phyloP scores from a whole-genome alignment of 164 flowering plant genomes.

The Saururus chinensis region DNA sequence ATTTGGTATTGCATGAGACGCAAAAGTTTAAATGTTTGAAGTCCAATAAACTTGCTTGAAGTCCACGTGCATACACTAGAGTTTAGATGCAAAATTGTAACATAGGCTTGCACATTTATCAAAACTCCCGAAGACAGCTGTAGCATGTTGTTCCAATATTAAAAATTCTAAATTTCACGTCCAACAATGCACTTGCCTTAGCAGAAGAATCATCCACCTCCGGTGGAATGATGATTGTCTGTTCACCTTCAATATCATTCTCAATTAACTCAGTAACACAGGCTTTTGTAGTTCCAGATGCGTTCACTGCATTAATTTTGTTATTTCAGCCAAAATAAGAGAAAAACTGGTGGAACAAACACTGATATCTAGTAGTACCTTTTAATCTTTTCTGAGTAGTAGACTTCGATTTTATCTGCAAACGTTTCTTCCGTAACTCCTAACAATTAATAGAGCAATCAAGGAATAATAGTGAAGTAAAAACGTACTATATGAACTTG shows the following conservation, averaged over 20 bases:
- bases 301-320: constrained; percentile 7
- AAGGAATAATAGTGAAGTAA: neutral
- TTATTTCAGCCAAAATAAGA: neutral
- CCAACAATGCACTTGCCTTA: constrained; percentile 4
- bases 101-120: neutral
- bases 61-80: too few species aligned
- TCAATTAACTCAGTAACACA: constrained; percentile 4
- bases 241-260: constrained; percentile 10
- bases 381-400: constrained; percentile 24
- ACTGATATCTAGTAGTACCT: constrained; percentile 17
- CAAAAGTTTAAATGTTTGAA: too few species aligned
- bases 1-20: too few species aligned
- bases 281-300: constrained; percentile 13
- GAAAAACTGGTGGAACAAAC: neutral
- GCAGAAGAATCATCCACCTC: constrained; percentile 10
- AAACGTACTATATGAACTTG: too few species aligned
- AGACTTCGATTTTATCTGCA: constrained; percentile 37
- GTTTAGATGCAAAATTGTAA: neutral
- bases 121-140: neutral
- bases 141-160: too few species aligned
- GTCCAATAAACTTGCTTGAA: too few species aligned
- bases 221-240: constrained; percentile 7
- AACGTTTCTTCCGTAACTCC: constrained; percentile 46
- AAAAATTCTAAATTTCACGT: neutral
- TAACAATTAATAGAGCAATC: constrained; percentile 4